A percentile compares a stretch with the other conserved stretches of the same genome.
Evolutionary conservation across 257 asterid species (phyloP).

Genomic region (Solanum etuberosum): DNA sequence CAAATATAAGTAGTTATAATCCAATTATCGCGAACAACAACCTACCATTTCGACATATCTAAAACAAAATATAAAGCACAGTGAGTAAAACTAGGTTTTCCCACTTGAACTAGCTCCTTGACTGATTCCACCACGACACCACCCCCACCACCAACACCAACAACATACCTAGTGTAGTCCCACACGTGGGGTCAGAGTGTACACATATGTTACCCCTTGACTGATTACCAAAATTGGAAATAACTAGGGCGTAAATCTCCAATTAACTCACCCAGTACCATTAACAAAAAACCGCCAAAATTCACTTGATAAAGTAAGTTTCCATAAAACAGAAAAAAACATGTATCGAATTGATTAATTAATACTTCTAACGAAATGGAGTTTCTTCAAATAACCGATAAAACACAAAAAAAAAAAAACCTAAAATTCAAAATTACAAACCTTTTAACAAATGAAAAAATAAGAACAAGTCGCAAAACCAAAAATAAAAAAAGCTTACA

Average conservation of each 20-base stretch:
- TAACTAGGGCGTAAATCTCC: neutral
- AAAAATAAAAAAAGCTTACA: slow-evolving; percentile 15
- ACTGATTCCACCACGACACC: neutral
- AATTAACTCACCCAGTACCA: neutral
- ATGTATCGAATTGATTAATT: neutral
- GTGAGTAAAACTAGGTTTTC: neutral
- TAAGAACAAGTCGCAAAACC: neutral
- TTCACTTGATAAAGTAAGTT: neutral
- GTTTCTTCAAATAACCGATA: neutral
- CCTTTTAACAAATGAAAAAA: neutral
- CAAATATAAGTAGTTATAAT: neutral
- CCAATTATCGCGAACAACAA: neutral
- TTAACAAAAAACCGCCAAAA: neutral
- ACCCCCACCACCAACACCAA: neutral
- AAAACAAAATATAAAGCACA: neutral
- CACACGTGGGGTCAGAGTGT: neutral
- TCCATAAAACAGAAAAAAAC: neutral
- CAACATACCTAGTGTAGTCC: neutral
- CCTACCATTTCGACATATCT: neutral
- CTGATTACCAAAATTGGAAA: neutral
- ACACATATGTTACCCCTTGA: neutral
- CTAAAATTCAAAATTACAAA: neutral
- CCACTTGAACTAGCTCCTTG: neutral
- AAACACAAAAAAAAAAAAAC: neutral
- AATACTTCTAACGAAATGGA: neutral